Percentiles rank a stretch among this genome's conserved stretches.
Conservation (phyloP, 2,329 filamentous ascomycete genomes). For the Colletotrichum eremochloae region DNA sequence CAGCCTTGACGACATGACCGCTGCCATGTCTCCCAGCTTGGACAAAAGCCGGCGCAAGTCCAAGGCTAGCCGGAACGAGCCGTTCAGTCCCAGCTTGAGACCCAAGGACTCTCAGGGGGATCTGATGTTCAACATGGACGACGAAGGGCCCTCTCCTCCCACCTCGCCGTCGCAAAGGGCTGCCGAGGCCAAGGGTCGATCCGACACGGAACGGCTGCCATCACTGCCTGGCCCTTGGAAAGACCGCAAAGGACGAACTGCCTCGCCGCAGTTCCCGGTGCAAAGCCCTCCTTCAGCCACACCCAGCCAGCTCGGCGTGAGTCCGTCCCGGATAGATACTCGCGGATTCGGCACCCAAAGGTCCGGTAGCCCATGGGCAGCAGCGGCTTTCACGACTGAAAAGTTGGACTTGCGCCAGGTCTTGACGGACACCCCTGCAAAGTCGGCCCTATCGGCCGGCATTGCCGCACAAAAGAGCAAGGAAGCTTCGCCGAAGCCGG, state of each 20-base stretch:
- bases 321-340: conserved; percentile 31
- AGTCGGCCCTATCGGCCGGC: conserved; percentile 67
- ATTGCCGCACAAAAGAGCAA: conserved; percentile 64
- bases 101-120: conserved; percentile 79
- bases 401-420: conserved; percentile 84
- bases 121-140: conserved; percentile 95
- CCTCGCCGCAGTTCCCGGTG: conserved; percentile 19
- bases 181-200: conserved; percentile 15
- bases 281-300: conserved; percentile 14
- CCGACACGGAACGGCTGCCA: conserved; percentile 41
- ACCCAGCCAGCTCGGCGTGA: conserved; percentile 7
- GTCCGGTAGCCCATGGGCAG: conserved; percentile 63
- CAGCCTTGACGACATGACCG: conserved; percentile 73
- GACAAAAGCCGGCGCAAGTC: conserved; percentile 63
- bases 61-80: conserved; percentile 64
- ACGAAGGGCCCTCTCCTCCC: conserved; percentile 66
- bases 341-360: conserved; percentile 18
- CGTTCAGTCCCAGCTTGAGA: conserved; percentile 75
- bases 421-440: conserved; percentile 71
- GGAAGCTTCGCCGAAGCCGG: conserved; percentile 53
- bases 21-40: conserved; percentile 55
- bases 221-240: conserved; percentile 54
- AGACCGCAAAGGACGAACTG: conserved; percentile 50
- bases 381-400: conserved; percentile 64
- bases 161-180: conserved; percentile 30